phyloP scores from a whole-genome alignment of 2,329 filamentous ascomycete genomes.

The Harringtonia aguacate region DNA sequence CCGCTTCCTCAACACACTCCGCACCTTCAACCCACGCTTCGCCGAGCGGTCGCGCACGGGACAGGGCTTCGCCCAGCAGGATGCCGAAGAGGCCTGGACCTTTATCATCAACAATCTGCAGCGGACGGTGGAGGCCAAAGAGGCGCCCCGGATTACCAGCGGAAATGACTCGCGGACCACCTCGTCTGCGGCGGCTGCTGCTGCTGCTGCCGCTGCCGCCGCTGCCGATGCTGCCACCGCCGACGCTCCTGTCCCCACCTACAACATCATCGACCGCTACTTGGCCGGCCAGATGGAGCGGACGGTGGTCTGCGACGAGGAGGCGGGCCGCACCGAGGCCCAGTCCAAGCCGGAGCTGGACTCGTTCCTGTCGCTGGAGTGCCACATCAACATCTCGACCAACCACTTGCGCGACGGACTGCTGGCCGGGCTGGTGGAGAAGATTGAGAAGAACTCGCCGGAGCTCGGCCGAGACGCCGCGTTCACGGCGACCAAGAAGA shows the following conservation, averaged over 20 bases:
- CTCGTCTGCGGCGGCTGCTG: constrained; percentile 9
- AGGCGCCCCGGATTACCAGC: too few relatives aligned
- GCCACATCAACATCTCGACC: constrained; percentile 78
- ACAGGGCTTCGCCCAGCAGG: constrained; percentile 87
- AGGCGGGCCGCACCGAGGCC: constrained; percentile 60
- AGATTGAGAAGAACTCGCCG: constrained; percentile 82
- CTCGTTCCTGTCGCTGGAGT: constrained; percentile 83
- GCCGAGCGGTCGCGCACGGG: constrained; percentile 77
- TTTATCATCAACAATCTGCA: constrained; percentile 81
- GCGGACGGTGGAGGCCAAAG: constrained; percentile 61
- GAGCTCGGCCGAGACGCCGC: constrained; percentile 65
- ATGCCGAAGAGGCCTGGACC: constrained; percentile 97
- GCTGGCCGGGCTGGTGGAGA: constrained; percentile 67
- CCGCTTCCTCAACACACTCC: constrained; percentile 71
- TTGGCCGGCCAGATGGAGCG: constrained; percentile 76
- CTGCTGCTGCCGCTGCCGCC: background rate
- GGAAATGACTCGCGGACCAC: too few relatives aligned
- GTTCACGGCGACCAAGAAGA: constrained; percentile 87
- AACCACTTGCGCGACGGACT: constrained; percentile 92
- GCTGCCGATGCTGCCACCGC: background rate
- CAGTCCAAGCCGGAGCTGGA: constrained; percentile 64
- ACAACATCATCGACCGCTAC: constrained; percentile 34
- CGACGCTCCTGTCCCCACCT: too few relatives aligned
- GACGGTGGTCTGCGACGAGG: constrained; percentile 73
- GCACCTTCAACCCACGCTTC: constrained; percentile 79